Percentiles rank a stretch among this genome's conserved stretches.
These are phyloP conservation scores for Suaeda aralocaspica DNA, from an alignment of 148 eudicot genomes.

Conservation along the genomic window DNA sequence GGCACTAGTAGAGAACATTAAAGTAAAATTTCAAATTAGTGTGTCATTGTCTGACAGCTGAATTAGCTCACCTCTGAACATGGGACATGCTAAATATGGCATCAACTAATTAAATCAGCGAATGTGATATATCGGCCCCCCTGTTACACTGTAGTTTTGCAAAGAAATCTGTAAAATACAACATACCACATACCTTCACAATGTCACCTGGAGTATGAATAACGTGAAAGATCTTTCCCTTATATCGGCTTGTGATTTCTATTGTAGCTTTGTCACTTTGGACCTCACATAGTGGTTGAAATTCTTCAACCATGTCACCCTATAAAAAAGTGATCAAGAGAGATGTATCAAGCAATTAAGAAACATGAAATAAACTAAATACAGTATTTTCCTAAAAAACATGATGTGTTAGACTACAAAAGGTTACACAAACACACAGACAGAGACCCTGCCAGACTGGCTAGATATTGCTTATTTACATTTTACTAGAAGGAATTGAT, in stretches of 20 bases:
- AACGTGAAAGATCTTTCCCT: slow-evolving; percentile 60
- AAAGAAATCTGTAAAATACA: neutral
- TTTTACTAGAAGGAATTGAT: neutral
- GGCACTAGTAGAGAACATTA: neutral
- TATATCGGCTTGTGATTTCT: slow-evolving; percentile 95
- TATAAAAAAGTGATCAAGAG: slow-evolving; percentile 26
- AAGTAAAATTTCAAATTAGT: neutral
- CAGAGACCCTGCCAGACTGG: neutral
- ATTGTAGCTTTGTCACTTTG: slow-evolving; percentile 99
- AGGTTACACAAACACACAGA: neutral
- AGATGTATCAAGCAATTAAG: neutral
- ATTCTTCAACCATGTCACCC: slow-evolving; percentile 90
- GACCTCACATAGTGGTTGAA: slow-evolving; percentile 96
- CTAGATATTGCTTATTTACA: neutral
- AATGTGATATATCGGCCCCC: neutral
- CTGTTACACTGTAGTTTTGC: neutral
- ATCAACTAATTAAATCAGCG: neutral
- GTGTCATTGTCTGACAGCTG: neutral
- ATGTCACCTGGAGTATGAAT: slow-evolving; percentile 79
- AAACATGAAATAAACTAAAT: neutral
- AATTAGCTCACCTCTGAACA: neutral
- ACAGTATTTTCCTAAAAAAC: neutral
- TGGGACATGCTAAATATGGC: neutral
- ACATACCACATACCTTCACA: slow-evolving; percentile 58
- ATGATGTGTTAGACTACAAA: neutral